Base-by-base conservation (phyloP, 345 rosid genomes). In the Brassica rapa region DNA sequence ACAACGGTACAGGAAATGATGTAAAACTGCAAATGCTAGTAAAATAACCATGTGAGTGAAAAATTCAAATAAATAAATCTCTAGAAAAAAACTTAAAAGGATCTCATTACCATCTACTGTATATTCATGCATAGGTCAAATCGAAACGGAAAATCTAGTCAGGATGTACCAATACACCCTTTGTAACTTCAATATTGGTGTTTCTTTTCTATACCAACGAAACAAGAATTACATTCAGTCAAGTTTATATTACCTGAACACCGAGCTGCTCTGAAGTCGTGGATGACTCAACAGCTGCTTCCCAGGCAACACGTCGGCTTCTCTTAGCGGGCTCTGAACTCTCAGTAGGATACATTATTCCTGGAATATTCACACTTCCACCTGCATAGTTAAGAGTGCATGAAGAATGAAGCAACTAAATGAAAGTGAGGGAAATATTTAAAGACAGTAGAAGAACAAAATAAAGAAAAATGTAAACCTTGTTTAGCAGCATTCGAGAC, bases 211-310 rank as follows among this genome's bases (percentile, higher is more conserved):
- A 73, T 62, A 66, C 43, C 53, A 74, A 35, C 16, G 11, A 68
- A n/a, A 70, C 56, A 57, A 56, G 7, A 75, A 43, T 37, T 37
- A 80, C 16, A 30, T 24, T 75, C 59, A 15, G 68, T 55, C 68
- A 24, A 37, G 14, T 65, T 65, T 53, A 64, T 32, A 29, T 57
- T 80, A 95, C 99, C 93, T 86, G 97, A 33, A 93, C 81, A 67
- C 97, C 98, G 53, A 95, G 94, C 82, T 89, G 99, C 80, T 91
- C 95, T 19, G 79, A 79, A 80, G 85, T 88, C 14, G 81, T 84
- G 73, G 97, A 91, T 73, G 94, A 89, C 76, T 90, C 99, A 74
- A 95, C 99, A 15, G 92, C 96, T 80, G 98, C 98, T 82, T 80
- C 86, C 99, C 99, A 95, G 56, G 89, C 85, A 66, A 89, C 80